Base-by-base conservation (phyloP, 345 rosid genomes). In the Arabidopsis suecica region DNA sequence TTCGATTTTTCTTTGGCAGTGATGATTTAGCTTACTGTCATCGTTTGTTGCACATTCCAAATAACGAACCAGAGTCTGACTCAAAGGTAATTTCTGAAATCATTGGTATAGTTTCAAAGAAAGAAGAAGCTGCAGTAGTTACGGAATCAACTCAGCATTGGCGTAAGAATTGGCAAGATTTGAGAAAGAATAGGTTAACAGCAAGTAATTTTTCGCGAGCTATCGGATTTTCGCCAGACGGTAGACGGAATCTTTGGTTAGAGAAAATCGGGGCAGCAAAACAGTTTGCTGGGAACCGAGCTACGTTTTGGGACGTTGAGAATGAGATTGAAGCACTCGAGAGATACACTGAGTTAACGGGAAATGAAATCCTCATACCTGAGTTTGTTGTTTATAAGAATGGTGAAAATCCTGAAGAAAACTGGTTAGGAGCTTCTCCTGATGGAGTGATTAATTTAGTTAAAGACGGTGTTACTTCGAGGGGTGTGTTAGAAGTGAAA, bases 391-490 rank as follows among this genome's bases (percentile, higher is more conserved):
- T 75, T 3, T 59, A 75, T 7, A 50, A 50, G 25, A 65, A 70
- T 0, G 47, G 40, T 0, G 66, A 69, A 41, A 38, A 69, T 54
- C 23, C 77, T 72, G 85, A 80, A 44, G 83, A 83, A 36, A 75
- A 78, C 48, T 93, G 95, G 96, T 71, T 93, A 47, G 98, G 87
- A 69, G 98, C 98, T 74, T 93, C 98, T 47, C 93, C 98, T 4
- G 97, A 93, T 86, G 98, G 96, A 47, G 14, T 88, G 30, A 66
- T 90, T 58, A 78, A 78, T 14, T 59, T 42, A 6, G 25, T 50
- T 53, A 71, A 75, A 72, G 84, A 81, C 63, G 89, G 82, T n/a
- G 81, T 81, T 13, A 77, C 83, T 73, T 76, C 81, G 1, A 44
- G 71, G 18, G 96, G 96, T 16, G 85, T 93, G 13, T 75, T 89